phyloP scores from a whole-genome alignment of 768 basidiomycete species.

The Clathrus columnatus region DNA sequence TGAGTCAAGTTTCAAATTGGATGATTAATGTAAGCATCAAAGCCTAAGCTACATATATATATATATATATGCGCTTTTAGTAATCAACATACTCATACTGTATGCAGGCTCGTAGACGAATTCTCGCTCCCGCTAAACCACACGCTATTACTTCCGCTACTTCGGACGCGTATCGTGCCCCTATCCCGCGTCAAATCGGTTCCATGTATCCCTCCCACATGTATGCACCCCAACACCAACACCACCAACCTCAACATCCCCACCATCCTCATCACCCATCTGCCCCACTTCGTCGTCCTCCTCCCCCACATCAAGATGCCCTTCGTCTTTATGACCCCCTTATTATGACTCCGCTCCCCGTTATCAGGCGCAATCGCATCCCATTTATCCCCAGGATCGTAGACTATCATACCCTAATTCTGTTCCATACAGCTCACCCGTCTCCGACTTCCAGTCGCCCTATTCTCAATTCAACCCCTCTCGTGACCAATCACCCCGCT shows the following conservation, averaged over 20 bases:
- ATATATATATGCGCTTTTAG: constrained; percentile 17
- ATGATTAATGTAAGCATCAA: constrained; percentile 71
- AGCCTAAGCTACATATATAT: constrained; percentile 13
- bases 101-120: constrained; percentile 65
- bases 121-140: constrained; percentile 74
- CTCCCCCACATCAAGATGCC: constrained; percentile 59
- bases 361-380: not conserved
- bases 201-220: constrained; percentile 26
- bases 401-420: constrained; percentile 1
- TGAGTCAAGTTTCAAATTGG: constrained; percentile 89
- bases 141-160: constrained; percentile 67
- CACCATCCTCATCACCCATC: no score
- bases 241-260: constrained; percentile 16
- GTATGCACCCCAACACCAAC: constrained; percentile 33
- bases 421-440: not conserved
- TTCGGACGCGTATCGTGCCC: constrained; percentile 51
- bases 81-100: constrained; percentile 14
- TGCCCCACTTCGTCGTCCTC: constrained; percentile 40
- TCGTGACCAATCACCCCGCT: not conserved
- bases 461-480: not conserved
- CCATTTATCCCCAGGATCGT: not conserved
- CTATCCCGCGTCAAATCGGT: not conserved
- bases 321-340: constrained; percentile 66
- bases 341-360: not conserved
- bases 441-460: not conserved